These are phyloP conservation scores for Marasmius oreades DNA, from an alignment of 1,284 basidiomycete genomes.

Conservation along the genomic window DNA sequence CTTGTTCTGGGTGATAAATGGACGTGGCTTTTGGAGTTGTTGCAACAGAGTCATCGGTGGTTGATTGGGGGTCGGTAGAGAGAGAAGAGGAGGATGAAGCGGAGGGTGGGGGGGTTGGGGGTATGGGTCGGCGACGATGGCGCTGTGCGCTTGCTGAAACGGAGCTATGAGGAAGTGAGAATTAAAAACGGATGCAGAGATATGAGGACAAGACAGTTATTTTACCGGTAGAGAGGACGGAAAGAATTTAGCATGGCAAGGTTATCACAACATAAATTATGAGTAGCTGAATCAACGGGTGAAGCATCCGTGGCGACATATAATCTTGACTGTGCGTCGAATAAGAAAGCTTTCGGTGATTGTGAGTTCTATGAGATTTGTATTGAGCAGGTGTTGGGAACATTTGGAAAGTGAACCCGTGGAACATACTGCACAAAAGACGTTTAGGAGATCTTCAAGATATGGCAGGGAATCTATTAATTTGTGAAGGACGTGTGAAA, in stretches of 20 bases:
- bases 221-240: constrained; percentile 78
- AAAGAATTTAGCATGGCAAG: constrained; percentile 86
- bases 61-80: constrained; percentile 8
- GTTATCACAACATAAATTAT: constrained; percentile 90
- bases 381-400: not conserved
- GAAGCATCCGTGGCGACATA: constrained; percentile 87
- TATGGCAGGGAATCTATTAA: constrained; percentile 68
- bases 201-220: constrained; percentile 4
- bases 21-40: constrained; percentile 8
- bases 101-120: constrained; percentile 23
- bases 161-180: constrained; percentile 29
- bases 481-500: constrained; percentile 77
- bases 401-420: not conserved
- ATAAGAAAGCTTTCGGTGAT: constrained; percentile 90
- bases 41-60: constrained; percentile 9
- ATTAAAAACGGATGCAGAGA: not conserved
- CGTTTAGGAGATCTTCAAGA: constrained; percentile 77
- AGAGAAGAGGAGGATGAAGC: constrained; percentile 9
- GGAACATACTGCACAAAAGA: constrained; percentile 69
- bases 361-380: constrained; percentile 66
- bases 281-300: constrained; percentile 86
- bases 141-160: constrained; percentile 30
- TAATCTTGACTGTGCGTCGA: constrained; percentile 83
- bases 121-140: constrained; percentile 16
- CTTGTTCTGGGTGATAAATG: constrained; percentile 2